Evolutionary conservation across 1,284 basidiomycete species (phyloP), one percentile per base, ranked within the genome.

Genomic region (Mycena citricolor): DNA sequence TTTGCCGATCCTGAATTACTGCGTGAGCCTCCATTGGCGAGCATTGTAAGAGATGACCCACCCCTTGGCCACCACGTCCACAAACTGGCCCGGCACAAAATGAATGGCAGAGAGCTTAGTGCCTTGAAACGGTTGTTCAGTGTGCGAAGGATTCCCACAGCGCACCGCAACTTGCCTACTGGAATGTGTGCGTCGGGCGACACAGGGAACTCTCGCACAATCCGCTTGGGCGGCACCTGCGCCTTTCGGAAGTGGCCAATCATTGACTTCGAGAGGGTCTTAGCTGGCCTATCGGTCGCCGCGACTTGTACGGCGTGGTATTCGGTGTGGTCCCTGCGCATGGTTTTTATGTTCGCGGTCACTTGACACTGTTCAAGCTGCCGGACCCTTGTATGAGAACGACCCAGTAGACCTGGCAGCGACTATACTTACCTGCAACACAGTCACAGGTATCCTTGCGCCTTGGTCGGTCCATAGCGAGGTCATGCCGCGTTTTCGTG

Each of bases 11-110:
- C 93, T 97, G 56, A 5, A 52, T 21, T 26, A n/a, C 51, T 45
- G 48, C 16, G 47, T 42, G 31, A 31, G 43, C n/a, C n/a, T n/a
- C n/a, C 31, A 34, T 8, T 6, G 4, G 25, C 24, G 11, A 39
- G 23, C 29, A 35, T 39, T 10, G 42, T 20, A 25, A 11, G 32
- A 39, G 25, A 52, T 32, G 6, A 19, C 90, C 57, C 65, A 97
- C 90, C 91, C 91, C 55, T 89, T 93, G 10, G 90, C 91, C 49
- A 90, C 77, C 2, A 97, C 91, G 66, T 99, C 97, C 14, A 99
- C 91, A 63, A 79, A 92, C 65, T 99, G 97, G 0, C 97, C 97
- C 0, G 97, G 97, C 12, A 99, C 95, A 61, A 97, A 99, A 68
- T 99, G 97, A 31, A 88, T 77, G 0, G 94, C 93, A 39, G 90